phyloP scores from a whole-genome alignment of 768 basidiomycete genomes.

The Boletus edulis region DNA sequence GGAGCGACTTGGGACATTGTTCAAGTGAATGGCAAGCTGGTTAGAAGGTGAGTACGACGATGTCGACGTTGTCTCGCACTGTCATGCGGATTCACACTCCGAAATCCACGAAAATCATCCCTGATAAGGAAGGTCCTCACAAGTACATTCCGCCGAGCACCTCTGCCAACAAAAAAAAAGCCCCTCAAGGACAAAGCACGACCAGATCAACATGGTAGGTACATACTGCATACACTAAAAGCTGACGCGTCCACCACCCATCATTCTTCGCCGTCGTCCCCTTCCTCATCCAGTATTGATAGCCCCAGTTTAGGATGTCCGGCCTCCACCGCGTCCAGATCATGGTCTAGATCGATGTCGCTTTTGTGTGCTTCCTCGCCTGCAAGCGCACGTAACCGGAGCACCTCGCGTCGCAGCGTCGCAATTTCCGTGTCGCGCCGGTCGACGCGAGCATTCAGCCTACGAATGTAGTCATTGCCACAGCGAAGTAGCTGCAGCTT shows the following conservation, averaged over 20 bases:
- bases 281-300: conserved; percentile 30
- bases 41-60: background rate
- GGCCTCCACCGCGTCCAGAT: conserved; percentile 30
- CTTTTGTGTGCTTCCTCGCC: conserved; percentile 22
- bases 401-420: conserved; percentile 63
- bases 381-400: conserved; percentile 46
- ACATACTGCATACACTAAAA: conserved; percentile 5
- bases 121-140: conserved; percentile 11
- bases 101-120: conserved; percentile 27
- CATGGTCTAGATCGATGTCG: conserved; percentile 28
- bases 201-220: conserved; percentile 9
- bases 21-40: background rate
- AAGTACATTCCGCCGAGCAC: no score
- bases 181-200: background rate
- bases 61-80: background rate
- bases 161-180: background rate
- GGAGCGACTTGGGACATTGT: conserved; percentile 19
- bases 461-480: conserved; percentile 84
- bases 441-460: conserved; percentile 73
- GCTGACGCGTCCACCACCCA: background rate
- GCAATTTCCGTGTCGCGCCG: conserved; percentile 78
- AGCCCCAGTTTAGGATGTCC: conserved; percentile 19
- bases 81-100: conserved; percentile 16
- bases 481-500: conserved; percentile 90
- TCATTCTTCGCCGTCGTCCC: conserved; percentile 32